Evolutionary conservation across 345 rosid genomes (phyloP), one percentile per base, ranked within the genome.

Genomic region (Durio zibethinus): DNA sequence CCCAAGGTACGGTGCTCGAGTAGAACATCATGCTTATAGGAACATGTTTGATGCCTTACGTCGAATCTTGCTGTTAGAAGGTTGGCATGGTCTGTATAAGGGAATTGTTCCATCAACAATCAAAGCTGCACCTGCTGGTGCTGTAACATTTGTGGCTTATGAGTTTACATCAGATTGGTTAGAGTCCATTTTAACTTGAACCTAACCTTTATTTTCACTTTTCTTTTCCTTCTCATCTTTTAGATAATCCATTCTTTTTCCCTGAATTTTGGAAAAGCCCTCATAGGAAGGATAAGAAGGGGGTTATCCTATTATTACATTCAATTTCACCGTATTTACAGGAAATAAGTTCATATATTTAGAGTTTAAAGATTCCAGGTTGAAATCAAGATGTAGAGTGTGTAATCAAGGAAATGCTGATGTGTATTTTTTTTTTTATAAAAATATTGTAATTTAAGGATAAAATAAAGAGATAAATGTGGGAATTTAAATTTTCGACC

Each of bases 121-220:
- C 77, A 96, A 96, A 88, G 99, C 99, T 76, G 99, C 99, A 65
- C 98, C 99, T 29, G 99, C 98, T 48, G 93, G 97, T 72, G 99
- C 99, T 48, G 97, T 96, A 45, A 96, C 99, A 56, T 96, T 96
- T 72, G 93, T 96, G 76, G 95, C 91, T 66, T 93, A 85, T 48
- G 98, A 96, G 84, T 79, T 81, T 20, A 78, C 89, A 25, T 92
- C 97, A 10, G 97, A 93, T 78, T 94, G 93, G 97, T 84, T 96
- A 77, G 95, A 93, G 74, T 89, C 97, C n/a, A 48, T 78, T 78
- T 79, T 72, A 80, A 85, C 85, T 80, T 92, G 83, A 84, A 72
- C 74, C 69, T 82, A 47, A 31, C 53, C 77, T 75, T 6, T 48
- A 61, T 56, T 76, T 62, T 75, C 79, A 54, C 40, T 67, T 64